Evolutionary conservation across 768 basidiomycete species (phyloP), one percentile per base, ranked within the genome.

Genomic region (Suillus decipiens): DNA sequence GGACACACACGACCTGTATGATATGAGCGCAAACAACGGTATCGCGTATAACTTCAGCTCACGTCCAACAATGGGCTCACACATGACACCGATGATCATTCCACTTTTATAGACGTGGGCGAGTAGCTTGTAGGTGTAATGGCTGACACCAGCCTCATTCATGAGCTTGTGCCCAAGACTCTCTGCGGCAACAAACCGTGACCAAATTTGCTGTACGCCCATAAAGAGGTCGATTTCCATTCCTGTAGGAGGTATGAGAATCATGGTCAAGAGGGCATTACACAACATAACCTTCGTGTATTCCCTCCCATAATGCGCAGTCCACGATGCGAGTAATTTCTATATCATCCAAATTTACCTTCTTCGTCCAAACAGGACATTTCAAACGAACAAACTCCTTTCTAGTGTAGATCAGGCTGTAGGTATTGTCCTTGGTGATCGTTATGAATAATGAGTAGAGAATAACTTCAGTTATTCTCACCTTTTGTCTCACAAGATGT

Each of bases 51-150:
- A 61, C 42, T 24, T 12, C 36, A 48, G 10, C 73, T 31, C 61
- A 73, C 75, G 72, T 64, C 73, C 73, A 33, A 75, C 51, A 17
- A 62, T 51, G 22, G 70, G 55, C 48, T 77, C 75, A 54, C 60
- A 68, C 75, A 75, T 77, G 41, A 76, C 50, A 8, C 75, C 75
- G 36, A 77, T 55, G 31, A 75, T 57, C 22, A 43, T 58, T 8
- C 75, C 76, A n/a, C 71, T 73, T 56, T 69, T 67, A 51, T 70
- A 67, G 22, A 75, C 62, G 39, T 74, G 75, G 19, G 74, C 75
- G 37, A 71, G 12, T 39, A 76, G 50, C 47, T 70, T 68, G 31
- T 70, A 75, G 51, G 73, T 74, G 57, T 75, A 76, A 39, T 57
- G 67, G 14, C 71, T 69, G 14, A 76, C 42, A 39, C 69, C 62